phyloP scores from a whole-genome alignment of 2,329 filamentous ascomycete genomes.

The Microdochium paspali region DNA sequence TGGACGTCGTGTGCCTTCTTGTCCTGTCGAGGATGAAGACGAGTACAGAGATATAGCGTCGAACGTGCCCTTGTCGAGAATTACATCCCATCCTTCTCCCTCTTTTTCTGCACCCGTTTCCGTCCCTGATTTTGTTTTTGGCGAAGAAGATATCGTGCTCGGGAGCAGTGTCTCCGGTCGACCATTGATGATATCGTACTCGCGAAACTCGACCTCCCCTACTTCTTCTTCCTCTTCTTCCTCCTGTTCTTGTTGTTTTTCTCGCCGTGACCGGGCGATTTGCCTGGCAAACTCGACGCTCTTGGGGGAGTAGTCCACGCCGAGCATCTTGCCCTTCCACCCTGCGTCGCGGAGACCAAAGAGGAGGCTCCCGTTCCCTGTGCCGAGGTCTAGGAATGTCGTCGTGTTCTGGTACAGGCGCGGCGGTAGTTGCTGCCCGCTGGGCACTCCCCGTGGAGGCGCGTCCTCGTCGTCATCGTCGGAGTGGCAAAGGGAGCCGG shows the following conservation, averaged over 20 bases:
- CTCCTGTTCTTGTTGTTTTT: slow-evolving; percentile 3
- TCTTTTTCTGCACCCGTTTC: neutral
- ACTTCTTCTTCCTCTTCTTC: slow-evolving; percentile 2
- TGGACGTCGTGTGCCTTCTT: slow-evolving; percentile 40
- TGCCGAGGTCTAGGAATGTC: slow-evolving; percentile 77
- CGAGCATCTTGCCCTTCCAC: slow-evolving; percentile 64
- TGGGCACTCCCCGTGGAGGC: too few species aligned
- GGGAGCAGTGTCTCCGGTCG: slow-evolving; percentile 24
- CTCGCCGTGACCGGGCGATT: slow-evolving; percentile 38
- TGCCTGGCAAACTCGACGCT: slow-evolving; percentile 66
- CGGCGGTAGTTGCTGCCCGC: slow-evolving; percentile 9
- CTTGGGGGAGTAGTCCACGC: slow-evolving; percentile 75
- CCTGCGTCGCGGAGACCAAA: slow-evolving; percentile 60
- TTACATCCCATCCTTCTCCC: slow-evolving; percentile 65
- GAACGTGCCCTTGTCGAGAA: slow-evolving; percentile 97
- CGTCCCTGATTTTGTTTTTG: neutral
- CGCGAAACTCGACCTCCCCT: slow-evolving; percentile 28
- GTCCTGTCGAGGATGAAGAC: slow-evolving; percentile 26
- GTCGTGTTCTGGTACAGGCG: slow-evolving; percentile 22
- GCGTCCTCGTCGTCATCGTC: slow-evolving; percentile 13
- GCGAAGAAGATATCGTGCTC: slow-evolving; percentile 18
- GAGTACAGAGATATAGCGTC: slow-evolving; percentile 76
- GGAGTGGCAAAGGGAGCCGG: too few species aligned
- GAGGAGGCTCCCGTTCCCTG: slow-evolving; percentile 88
- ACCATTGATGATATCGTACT: slow-evolving; percentile 56